Evolutionary conservation across 179 eudicot genomes (phyloP).

Genomic region (Pouteria campechiana): DNA sequence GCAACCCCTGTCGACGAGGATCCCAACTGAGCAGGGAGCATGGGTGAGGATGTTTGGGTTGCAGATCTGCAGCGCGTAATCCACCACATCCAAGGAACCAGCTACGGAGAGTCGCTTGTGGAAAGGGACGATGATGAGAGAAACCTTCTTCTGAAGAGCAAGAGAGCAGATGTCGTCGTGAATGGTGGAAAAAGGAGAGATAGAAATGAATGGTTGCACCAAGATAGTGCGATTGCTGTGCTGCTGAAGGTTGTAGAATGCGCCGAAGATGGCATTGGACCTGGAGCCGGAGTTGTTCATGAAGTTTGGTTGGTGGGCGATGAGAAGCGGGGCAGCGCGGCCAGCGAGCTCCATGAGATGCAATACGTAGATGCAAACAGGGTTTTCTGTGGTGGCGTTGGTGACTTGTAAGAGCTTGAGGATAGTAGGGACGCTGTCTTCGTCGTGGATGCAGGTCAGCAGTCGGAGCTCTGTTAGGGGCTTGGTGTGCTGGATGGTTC

Average conservation of each 20-base stretch:
- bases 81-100: neutral
- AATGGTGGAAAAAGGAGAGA: conserved; percentile 21
- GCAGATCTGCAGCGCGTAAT: neutral
- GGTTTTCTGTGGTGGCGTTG: conserved; percentile 16
- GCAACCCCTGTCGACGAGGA: conserved; percentile 19
- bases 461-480: conserved; percentile 20
- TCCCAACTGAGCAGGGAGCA: conserved; percentile 35
- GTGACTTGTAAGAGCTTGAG: conserved; percentile 26
- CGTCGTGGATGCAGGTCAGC: conserved; percentile 27
- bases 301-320: conserved; percentile 15
- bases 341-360: conserved; percentile 36
- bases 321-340: conserved; percentile 20
- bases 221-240: conserved; percentile 8
- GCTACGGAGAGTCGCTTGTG: conserved; percentile 6
- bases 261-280: conserved; percentile 12
- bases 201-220: conserved; percentile 20
- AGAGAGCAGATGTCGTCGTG: conserved; percentile 28
- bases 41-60: conserved; percentile 17
- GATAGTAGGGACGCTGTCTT: conserved; percentile 24
- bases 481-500: conserved; percentile 24
- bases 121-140: conserved; percentile 26
- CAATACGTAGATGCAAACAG: conserved; percentile 16
- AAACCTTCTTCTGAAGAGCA: conserved; percentile 17
- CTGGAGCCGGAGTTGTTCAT: conserved; percentile 5
- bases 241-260: conserved; percentile 19